Evolutionary conservation across 768 basidiomycete genomes (phyloP), one percentile per base, ranked within the genome.

Genomic region (Coprinopsis strossmayeri): DNA sequence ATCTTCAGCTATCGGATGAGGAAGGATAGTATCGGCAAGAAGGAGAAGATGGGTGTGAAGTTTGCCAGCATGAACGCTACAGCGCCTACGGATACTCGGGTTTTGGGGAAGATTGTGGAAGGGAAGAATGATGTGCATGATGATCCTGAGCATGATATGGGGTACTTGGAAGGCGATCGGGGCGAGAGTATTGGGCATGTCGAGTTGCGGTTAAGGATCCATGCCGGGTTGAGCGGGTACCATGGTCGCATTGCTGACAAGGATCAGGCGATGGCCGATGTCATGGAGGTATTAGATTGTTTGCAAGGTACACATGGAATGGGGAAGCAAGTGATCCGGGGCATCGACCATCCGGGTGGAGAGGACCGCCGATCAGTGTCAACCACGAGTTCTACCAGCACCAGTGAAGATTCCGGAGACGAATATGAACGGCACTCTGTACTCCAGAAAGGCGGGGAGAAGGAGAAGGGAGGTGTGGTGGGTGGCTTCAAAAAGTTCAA

Each of bases 281-380:
- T 73, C 39, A 73, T 72, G 68, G 62, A 71, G 52, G 68, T 64
- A 23, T 54, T 75, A 34, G 70, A 73, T 50, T 70, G 67, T 50
- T 70, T 65, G 15, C 67, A 71, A 51, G 66, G 66, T 20, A 53
- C 57, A 13, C 64, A 66, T 35, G 63, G 64, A 11, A 47, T 57
- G 10, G 59, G 53, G 15, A 48, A 55, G 23, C 59, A 63, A n/a
- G 46, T 59, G 24, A 46, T 60, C 5, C 53, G 60, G 21, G 59
- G 60, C 21, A 56, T 56, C 18, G 25, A 34, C 13, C 52, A n/a
- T n/a, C 53, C 9, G 46, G 48, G 11, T 47, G 55, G 37, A 7
- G 53, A 37, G 21, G 61, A 56, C 3, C 55, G 52, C 17, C 62
- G 65, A 56, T 57, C 27, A 57, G 45, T 28, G 53, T 48, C 3